These are phyloP conservation scores for Fusarium keratoplasticum DNA, from an alignment of 2,329 filamentous ascomycete genomes.

Conservation along the genomic window DNA sequence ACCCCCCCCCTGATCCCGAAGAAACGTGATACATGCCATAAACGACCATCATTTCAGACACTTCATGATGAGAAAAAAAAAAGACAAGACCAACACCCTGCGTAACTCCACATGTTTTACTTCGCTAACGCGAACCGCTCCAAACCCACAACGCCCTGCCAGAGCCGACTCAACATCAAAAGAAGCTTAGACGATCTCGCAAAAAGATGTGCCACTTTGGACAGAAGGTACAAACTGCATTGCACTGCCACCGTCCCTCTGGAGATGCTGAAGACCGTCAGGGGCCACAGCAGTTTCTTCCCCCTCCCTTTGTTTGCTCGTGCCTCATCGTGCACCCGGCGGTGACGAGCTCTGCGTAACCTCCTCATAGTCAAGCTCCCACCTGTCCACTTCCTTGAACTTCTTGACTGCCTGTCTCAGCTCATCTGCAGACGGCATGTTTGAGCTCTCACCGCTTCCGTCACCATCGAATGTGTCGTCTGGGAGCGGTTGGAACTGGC, in stretches of 20 bases:
- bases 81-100: constrained; percentile 8
- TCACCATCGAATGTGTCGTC: constrained; percentile 58
- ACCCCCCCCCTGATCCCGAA: constrained; percentile 5
- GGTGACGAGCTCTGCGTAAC: constrained; percentile 68
- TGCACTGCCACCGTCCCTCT: background rate
- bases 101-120: constrained; percentile 24
- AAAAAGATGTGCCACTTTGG: background rate
- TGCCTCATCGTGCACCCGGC: constrained; percentile 58
- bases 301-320: background rate
- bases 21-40: constrained; percentile 23
- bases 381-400: constrained; percentile 77
- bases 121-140: constrained; percentile 17
- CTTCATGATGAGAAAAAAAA: constrained; percentile 6
- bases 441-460: constrained; percentile 48
- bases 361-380: constrained; percentile 76
- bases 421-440: constrained; percentile 60
- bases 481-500: constrained; percentile 56
- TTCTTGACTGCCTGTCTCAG: constrained; percentile 70
- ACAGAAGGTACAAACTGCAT: background rate
- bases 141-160: constrained; percentile 24
- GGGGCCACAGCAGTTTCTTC: background rate
- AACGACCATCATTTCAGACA: constrained; percentile 38
- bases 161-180: background rate
- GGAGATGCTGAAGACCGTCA: background rate
- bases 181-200: background rate